Evolutionary conservation across 805 yeast species (phyloP).

Genomic region (Teunomyces stri): DNA sequence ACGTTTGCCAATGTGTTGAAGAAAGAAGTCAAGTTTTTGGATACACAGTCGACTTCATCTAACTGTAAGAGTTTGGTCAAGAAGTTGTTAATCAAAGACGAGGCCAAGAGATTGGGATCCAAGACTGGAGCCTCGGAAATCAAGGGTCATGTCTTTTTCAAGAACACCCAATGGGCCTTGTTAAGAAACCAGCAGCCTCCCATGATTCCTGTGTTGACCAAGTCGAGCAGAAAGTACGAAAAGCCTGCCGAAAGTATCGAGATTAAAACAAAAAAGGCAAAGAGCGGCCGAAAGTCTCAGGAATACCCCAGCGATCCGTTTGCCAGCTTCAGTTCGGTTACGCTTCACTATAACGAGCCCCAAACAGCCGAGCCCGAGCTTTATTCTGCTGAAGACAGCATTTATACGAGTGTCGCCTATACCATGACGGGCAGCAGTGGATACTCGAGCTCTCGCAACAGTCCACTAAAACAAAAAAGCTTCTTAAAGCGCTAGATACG

Average conservation of each 20-base stretch:
- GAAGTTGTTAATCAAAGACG: slow-evolving; percentile 85
- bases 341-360: slow-evolving; percentile 60
- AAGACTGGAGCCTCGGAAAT: slow-evolving; percentile 94
- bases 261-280: slow-evolving; percentile 3
- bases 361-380: background rate
- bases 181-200: slow-evolving; percentile 93
- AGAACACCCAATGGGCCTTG: slow-evolving; percentile 92
- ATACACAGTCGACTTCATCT: slow-evolving; percentile 62
- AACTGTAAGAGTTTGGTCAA: slow-evolving; percentile 76
- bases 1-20: slow-evolving; percentile 88
- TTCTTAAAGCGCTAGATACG: slow-evolving; percentile 27
- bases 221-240: slow-evolving; percentile 15
- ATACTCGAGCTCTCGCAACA: slow-evolving; percentile 6
- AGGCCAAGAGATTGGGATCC: slow-evolving; percentile 83
- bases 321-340: slow-evolving; percentile 79
- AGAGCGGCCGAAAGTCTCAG: slow-evolving; percentile 3
- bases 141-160: slow-evolving; percentile 88
- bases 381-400: slow-evolving; percentile 39
- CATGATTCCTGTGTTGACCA: slow-evolving; percentile 77
- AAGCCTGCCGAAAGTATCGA: slow-evolving; percentile 14
- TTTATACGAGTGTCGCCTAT: slow-evolving; percentile 57
- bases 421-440: slow-evolving; percentile 38
- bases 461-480: slow-evolving; percentile 25
- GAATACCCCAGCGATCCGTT: slow-evolving; percentile 67
- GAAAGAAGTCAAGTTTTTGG: slow-evolving; percentile 78